A percentile compares a stretch with the other conserved stretches of the same genome.
Evolutionary conservation across 2,329 filamentous ascomycete genomes (phyloP).

Genomic region (Sporothrix inflata): DNA sequence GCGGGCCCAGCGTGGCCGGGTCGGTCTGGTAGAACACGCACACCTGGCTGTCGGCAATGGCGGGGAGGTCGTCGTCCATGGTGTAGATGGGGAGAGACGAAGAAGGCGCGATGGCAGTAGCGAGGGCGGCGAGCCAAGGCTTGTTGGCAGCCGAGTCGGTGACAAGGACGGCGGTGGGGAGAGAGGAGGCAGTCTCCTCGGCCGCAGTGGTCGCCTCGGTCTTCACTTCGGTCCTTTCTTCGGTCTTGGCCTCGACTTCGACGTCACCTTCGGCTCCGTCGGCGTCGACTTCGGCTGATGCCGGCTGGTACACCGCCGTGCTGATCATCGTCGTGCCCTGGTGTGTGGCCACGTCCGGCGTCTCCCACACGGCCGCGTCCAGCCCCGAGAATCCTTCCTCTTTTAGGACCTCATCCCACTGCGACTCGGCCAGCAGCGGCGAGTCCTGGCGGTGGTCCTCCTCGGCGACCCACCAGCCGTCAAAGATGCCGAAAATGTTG

Average conservation of each 20-base stretch:
- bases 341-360: conserved; percentile 32
- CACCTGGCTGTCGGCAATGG: conserved; percentile 20
- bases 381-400: conserved; percentile 33
- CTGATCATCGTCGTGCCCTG: conserved; percentile 34
- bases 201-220: background rate
- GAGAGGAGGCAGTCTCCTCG: background rate
- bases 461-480: conserved; percentile 34
- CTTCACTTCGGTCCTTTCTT: background rate
- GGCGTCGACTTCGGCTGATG: background rate
- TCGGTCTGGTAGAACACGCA: conserved; percentile 32
- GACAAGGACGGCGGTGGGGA: conserved; percentile 23
- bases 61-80: conserved; percentile 20
- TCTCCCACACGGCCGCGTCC: conserved; percentile 34
- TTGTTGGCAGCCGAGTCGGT: conserved; percentile 29
- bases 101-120: background rate
- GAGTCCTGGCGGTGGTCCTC: conserved; percentile 32
- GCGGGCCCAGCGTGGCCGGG: conserved; percentile 27
- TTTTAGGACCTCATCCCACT: conserved; percentile 33
- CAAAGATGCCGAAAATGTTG: conserved; percentile 35
- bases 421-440: conserved; percentile 31
- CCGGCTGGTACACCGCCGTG: conserved; percentile 27
- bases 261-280: background rate
- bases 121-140: conserved; percentile 28
- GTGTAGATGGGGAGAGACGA: conserved; percentile 17
- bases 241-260: background rate